Percentiles rank a stretch among this genome's conserved stretches.
Conservation (phyloP, 345 rosid species). For the Durio zibethinus region DNA sequence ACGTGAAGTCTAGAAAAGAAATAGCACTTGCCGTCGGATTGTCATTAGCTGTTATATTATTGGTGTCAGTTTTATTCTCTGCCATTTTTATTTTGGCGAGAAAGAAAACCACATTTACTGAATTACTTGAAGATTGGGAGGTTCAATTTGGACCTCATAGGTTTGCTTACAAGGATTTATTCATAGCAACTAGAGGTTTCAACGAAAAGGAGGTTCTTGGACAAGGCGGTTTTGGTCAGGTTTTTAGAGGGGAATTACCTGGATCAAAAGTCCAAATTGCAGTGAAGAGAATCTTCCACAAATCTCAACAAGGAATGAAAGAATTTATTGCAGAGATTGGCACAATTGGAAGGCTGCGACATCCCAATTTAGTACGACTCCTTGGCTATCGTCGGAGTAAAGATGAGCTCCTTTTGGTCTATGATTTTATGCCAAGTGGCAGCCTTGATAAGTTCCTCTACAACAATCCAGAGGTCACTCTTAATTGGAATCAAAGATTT, state of each 20-base stretch:
- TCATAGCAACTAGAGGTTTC: constrained; percentile 55
- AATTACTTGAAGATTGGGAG: constrained; percentile 62
- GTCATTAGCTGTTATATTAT: constrained; percentile 10
- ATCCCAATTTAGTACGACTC: constrained; percentile 6
- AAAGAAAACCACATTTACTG: constrained; percentile 7
- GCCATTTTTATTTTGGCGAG: constrained; percentile 14
- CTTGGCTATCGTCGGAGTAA: constrained; percentile 1
- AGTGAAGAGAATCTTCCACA: constrained; percentile 52
- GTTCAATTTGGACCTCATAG: constrained; percentile 53
- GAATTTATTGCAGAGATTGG: constrained; percentile 53
- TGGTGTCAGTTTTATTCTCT: constrained; percentile 30
- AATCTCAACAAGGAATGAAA: constrained; percentile 51
- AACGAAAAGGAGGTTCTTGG: constrained; percentile 54
- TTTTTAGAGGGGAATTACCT: constrained; percentile 45
- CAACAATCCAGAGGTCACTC: constrained; percentile 17
- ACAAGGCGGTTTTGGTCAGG: constrained; percentile 63
- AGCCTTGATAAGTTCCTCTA: constrained; percentile 10
- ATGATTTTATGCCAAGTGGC: constrained; percentile 6
- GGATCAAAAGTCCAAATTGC: constrained; percentile 39
- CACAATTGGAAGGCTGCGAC: constrained; percentile 24
- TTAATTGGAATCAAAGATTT: constrained; percentile 59
- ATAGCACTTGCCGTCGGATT: not conserved
- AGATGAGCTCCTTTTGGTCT: not conserved
- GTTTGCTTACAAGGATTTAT: constrained; percentile 48
- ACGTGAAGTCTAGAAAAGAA: not conserved